Percentiles rank a stretch among this genome's conserved stretches.
These are phyloP conservation scores for Starmerella roubikii DNA, from an alignment of 805 yeast species.

Conservation along the genomic window DNA sequence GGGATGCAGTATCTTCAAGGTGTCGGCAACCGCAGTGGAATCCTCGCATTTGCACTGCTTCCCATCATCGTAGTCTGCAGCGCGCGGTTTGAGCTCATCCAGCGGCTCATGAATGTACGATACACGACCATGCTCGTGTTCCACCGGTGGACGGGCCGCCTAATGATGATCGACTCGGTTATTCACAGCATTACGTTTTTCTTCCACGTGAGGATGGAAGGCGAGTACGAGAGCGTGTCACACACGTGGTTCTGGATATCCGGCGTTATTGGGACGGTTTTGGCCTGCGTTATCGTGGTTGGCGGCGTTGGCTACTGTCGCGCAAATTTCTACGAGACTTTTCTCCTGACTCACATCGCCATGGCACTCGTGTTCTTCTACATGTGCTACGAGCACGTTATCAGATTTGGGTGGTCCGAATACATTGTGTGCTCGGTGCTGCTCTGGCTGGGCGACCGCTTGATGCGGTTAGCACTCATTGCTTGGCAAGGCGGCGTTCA, in stretches of 20 bases:
- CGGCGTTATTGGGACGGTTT: slow-evolving; percentile 7
- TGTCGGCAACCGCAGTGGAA: slow-evolving; percentile 14
- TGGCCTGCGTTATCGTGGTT: slow-evolving; percentile 1
- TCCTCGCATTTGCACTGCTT: slow-evolving; percentile 11
- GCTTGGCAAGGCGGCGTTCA: slow-evolving; percentile 3
- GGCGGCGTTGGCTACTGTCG: slow-evolving; percentile 8
- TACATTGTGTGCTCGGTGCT: slow-evolving; percentile 9
- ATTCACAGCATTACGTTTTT: slow-evolving; percentile 12
- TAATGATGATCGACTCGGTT: slow-evolving; percentile 8
- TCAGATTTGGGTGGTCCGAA: slow-evolving; percentile 12
- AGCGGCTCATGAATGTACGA: slow-evolving; percentile 2
- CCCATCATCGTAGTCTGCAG: slow-evolving; percentile 10
- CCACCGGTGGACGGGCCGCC: slow-evolving; percentile 15
- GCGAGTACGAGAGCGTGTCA: background rate
- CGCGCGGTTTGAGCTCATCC: slow-evolving; percentile 5
- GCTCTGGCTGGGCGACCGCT: slow-evolving; percentile 9
- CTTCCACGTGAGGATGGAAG: slow-evolving; percentile 1
- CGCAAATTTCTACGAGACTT: slow-evolving; percentile 9
- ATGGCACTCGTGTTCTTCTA: slow-evolving; percentile 11
- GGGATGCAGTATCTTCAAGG: slow-evolving; percentile 6
- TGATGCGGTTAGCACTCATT: slow-evolving; percentile 2
- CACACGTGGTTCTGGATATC: slow-evolving; percentile 9
- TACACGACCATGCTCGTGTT: slow-evolving; percentile 12
- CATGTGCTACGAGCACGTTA: slow-evolving; percentile 10
- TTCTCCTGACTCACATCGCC: slow-evolving; percentile 11